Conservation (phyloP, 2,329 filamentous ascomycete genomes). For the Westerdykella ornata region DNA sequence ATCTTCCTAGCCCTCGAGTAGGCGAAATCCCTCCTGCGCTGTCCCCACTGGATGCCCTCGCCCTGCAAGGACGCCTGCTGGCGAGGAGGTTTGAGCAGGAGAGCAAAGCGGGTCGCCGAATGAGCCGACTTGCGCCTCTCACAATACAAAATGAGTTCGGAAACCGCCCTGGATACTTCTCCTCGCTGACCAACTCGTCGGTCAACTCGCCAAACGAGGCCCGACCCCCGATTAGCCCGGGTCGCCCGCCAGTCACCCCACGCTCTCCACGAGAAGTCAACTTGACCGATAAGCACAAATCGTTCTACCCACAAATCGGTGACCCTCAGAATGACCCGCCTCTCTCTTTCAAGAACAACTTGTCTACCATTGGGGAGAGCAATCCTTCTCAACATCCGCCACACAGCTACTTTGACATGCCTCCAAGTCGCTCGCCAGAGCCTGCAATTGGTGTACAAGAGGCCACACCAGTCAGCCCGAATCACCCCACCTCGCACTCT, state of each 20-base stretch:
- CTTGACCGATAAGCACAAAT: conserved; percentile 28
- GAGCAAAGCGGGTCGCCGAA: conserved; percentile 61
- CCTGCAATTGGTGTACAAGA: conserved; percentile 38
- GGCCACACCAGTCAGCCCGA: conserved; percentile 38
- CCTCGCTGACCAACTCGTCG: conserved; percentile 55
- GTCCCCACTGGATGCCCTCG: conserved; percentile 92
- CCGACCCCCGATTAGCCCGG: conserved; percentile 26
- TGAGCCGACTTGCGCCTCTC: conserved; percentile 79
- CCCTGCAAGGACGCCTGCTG: conserved; percentile 79
- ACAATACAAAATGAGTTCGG: conserved; percentile 76
- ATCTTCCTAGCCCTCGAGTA: conserved; percentile 45
- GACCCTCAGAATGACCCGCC: conserved; percentile 21
- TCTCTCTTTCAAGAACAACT: conserved; percentile 25
- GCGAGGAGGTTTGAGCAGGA: conserved; percentile 80
- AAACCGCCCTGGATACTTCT: conserved; percentile 73
- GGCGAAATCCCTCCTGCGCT: conserved; percentile 72
- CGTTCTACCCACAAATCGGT: conserved; percentile 32
- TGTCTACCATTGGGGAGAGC: conserved; percentile 33
- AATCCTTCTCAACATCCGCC: conserved; percentile 14
- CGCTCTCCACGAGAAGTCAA: conserved; percentile 23
- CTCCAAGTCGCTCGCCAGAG: conserved; percentile 43
- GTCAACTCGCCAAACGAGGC: conserved; percentile 52
- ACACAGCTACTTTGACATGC: conserved; percentile 43
- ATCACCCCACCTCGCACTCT: conserved; percentile 26
- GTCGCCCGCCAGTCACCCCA: conserved; percentile 17